Evolutionary conservation across 805 yeast species (phyloP).

Genomic region (Suhomyces kilbournensis): DNA sequence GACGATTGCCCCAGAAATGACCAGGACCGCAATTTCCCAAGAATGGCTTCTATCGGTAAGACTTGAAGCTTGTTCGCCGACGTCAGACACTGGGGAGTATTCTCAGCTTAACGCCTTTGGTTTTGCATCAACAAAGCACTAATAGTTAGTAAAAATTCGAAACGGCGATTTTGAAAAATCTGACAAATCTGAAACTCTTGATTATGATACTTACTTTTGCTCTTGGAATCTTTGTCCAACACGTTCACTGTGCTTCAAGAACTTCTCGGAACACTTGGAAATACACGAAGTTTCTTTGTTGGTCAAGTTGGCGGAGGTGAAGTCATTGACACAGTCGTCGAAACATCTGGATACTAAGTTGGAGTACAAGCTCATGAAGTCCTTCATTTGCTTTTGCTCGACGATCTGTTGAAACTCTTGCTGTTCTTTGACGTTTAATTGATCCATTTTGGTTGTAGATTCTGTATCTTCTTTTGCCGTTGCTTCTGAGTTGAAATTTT

Average conservation of each 20-base stretch:
- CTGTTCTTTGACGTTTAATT: constrained; percentile 91
- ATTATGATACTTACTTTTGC: constrained; percentile 57
- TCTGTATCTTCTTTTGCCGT: neutral
- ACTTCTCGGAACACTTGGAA: constrained; percentile 92
- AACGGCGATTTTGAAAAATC: neutral
- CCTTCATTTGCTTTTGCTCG: constrained; percentile 97
- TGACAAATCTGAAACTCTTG: neutral
- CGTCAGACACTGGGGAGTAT: neutral
- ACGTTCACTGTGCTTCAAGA: constrained; percentile 96
- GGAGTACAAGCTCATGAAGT: constrained; percentile 95
- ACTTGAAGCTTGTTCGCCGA: neutral
- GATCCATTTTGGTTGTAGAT: constrained; percentile 64
- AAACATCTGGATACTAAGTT: constrained; percentile 95
- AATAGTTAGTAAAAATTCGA: constrained; percentile 24
- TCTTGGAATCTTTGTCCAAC: constrained; percentile 99
- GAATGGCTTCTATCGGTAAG: neutral
- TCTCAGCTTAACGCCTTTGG: constrained; percentile 10
- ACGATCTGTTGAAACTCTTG: constrained; percentile 93
- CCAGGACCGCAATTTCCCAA: neutral
- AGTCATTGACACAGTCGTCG: constrained; percentile 96
- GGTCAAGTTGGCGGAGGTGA: constrained; percentile 87
- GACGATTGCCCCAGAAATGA: neutral
- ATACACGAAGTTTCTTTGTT: constrained; percentile 83
- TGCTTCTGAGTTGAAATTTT: neutral
- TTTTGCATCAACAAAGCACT: constrained; percentile 70